phyloP scores from a whole-genome alignment of 208 protist species.

The Acanthamoeba lenticulata region DNA sequence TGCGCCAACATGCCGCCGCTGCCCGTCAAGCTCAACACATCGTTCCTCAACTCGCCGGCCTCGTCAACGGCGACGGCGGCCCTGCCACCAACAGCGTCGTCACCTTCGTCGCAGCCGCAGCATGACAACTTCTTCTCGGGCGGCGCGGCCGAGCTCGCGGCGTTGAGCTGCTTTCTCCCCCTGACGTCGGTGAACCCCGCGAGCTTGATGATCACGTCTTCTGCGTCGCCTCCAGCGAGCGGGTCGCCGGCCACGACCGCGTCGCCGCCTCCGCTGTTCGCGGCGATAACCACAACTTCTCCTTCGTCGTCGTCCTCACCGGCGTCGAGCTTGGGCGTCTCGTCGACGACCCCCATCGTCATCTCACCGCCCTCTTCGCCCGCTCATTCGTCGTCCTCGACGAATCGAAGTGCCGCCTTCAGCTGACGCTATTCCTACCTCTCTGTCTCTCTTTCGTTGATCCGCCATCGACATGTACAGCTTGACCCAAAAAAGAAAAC shows the following conservation, averaged over 20 bases:
- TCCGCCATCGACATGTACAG: neutral
- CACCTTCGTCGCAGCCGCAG: neutral
- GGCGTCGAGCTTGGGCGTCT: neutral
- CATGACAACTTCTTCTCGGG: neutral
- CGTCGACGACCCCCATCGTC: neutral
- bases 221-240: too few species aligned
- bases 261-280: neutral
- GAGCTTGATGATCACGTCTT: too few species aligned
- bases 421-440: too few species aligned
- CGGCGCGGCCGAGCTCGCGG: too few species aligned
- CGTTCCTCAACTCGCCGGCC: neutral
- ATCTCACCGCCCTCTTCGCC: conserved; percentile 1
- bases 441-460: too few species aligned
- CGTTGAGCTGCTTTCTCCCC: too few species aligned
- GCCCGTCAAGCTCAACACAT: conserved; percentile 48
- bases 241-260: neutral
- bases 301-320: neutral
- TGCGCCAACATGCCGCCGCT: conserved; percentile 27
- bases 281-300: neutral
- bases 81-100: neutral
- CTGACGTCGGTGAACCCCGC: too few species aligned
- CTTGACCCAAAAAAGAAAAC: neutral
- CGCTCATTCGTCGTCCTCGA: neutral
- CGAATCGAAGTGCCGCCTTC: neutral
- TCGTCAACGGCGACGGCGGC: neutral